Evolutionary conservation across 495 filamentous ascomycete genomes (phyloP).

Genomic region (Lindgomyces ingoldianus): DNA sequence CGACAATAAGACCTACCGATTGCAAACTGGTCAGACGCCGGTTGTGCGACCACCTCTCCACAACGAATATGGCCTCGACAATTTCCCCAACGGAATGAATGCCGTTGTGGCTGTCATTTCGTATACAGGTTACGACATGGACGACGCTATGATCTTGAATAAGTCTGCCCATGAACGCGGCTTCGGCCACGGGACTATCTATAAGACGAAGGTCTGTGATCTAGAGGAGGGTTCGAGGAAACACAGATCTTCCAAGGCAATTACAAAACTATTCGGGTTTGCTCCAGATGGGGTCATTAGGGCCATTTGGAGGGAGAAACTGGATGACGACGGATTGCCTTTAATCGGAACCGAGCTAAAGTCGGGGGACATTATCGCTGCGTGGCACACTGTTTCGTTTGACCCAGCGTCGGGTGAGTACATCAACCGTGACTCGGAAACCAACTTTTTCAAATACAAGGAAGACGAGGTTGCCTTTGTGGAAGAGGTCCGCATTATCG

Average conservation of each 20-base stretch:
- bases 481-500: slow-evolving; percentile 89
- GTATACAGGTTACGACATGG: slow-evolving; percentile 99
- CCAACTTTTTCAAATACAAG: slow-evolving; percentile 87
- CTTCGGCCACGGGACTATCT: slow-evolving; percentile 95
- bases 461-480: slow-evolving; percentile 83
- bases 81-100: slow-evolving; percentile 98
- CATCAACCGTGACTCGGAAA: slow-evolving; percentile 75
- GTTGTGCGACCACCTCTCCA: slow-evolving; percentile 89
- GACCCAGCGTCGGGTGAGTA: slow-evolving; percentile 61
- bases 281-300: slow-evolving; percentile 68
- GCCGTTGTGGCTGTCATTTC: slow-evolving; percentile 96
- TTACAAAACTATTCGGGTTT: slow-evolving; percentile 81
- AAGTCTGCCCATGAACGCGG: slow-evolving; percentile 96
- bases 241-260: slow-evolving; percentile 55
- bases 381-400: slow-evolving; percentile 81
- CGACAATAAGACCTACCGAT: slow-evolving; percentile 93
- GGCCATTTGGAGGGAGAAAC: slow-evolving; percentile 61
- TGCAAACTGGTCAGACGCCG: slow-evolving; percentile 95
- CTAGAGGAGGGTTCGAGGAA: slow-evolving; percentile 71
- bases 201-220: slow-evolving; percentile 90
- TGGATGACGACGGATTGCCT: slow-evolving; percentile 87
- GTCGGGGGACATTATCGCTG: slow-evolving; percentile 81
- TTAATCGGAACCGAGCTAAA: slow-evolving; percentile 71
- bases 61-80: slow-evolving; percentile 95
- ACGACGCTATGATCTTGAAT: slow-evolving; percentile 99